These are phyloP conservation scores for Lithohypha guttulata DNA, from an alignment of 2,329 filamentous ascomycete species.

Conservation along the genomic window DNA sequence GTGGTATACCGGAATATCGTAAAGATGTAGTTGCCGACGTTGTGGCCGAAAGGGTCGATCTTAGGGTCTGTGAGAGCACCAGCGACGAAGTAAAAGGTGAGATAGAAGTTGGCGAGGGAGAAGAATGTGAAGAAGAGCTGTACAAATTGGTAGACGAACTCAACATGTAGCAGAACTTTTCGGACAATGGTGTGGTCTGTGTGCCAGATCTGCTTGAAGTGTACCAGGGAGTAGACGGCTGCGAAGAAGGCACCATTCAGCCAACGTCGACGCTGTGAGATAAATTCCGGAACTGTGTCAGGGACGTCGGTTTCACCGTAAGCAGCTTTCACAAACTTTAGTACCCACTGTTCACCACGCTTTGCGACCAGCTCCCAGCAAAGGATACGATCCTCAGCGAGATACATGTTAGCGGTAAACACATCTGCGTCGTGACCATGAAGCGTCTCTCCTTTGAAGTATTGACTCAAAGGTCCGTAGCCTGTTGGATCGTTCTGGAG, in stretches of 20 bases:
- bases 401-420: conserved; percentile 98
- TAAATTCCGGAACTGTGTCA: conserved; percentile 88
- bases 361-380: conserved; percentile 98
- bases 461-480: conserved; percentile 89
- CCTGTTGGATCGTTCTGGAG: conserved; percentile 94
- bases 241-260: conserved; percentile 98
- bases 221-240: conserved; percentile 90
- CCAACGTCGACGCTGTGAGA: conserved; percentile 92
- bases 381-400: conserved; percentile 95
- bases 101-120: conserved; percentile 96
- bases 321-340: conserved; percentile 95
- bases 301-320: conserved; percentile 97
- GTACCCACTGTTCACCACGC: conserved; percentile 84
- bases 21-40: conserved; percentile 76
- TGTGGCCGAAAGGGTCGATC: conserved; percentile 85
- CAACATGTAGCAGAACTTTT: conserved; percentile 84
- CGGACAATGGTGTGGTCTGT: conserved; percentile 85
- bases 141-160: conserved; percentile 91
- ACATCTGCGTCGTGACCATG: conserved; percentile 94
- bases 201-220: conserved; percentile 83
- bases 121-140: conserved; percentile 94
- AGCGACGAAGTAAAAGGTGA: conserved; percentile 96
- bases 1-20: conserved; percentile 73
- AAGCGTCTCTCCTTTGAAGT: conserved; percentile 97
- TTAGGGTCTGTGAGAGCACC: conserved; percentile 70